Evolutionary conservation across 1,284 basidiomycete genomes (phyloP).

Genomic region (Phellinidium pouzarii): DNA sequence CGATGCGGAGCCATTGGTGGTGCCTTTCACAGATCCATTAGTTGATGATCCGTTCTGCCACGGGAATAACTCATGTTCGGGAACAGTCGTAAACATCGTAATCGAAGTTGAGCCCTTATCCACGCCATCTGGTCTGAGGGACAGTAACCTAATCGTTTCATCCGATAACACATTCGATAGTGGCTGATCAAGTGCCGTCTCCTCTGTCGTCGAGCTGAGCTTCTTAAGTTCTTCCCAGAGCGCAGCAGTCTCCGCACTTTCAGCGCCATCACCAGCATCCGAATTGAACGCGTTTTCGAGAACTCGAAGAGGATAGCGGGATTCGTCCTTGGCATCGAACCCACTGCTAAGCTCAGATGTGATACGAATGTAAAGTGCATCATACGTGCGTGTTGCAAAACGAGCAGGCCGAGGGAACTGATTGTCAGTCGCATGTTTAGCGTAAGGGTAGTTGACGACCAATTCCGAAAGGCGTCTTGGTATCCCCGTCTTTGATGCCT

Average conservation of each 20-base stretch:
- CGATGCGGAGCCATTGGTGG: conserved; percentile 6
- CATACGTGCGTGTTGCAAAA: conserved; percentile 55
- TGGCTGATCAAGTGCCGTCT: conserved; percentile 16
- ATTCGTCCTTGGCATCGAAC: conserved; percentile 31
- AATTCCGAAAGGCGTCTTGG: conserved; percentile 66
- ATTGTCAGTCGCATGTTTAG: conserved; percentile 29
- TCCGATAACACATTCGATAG: conserved; percentile 48
- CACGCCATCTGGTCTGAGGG: conserved; percentile 21
- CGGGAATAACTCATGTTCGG: conserved; percentile 6
- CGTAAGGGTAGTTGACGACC: conserved; percentile 60
- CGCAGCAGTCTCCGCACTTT: conserved; percentile 32
- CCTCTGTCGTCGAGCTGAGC: conserved; percentile 27
- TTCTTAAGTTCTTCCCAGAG: conserved; percentile 53
- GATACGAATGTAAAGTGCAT: conserved; percentile 59
- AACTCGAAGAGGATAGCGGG: conserved; percentile 48
- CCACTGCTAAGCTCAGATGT: conserved; percentile 41
- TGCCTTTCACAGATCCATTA: conserved; percentile 12
- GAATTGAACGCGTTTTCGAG: conserved; percentile 54
- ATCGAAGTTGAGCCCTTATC: conserved; percentile 19
- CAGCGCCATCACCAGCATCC: conserved; percentile 26
- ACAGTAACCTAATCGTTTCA: conserved; percentile 50
- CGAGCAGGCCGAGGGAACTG: conserved; percentile 47
- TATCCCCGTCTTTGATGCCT: conserved; percentile 46
- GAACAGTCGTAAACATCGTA: conserved; percentile 13
- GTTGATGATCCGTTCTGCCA: background rate